Percentiles rank a stretch among this genome's conserved stretches.
Conservation (phyloP, 139 green algal genomes). For the Chlamydomonas sp. region DNA sequence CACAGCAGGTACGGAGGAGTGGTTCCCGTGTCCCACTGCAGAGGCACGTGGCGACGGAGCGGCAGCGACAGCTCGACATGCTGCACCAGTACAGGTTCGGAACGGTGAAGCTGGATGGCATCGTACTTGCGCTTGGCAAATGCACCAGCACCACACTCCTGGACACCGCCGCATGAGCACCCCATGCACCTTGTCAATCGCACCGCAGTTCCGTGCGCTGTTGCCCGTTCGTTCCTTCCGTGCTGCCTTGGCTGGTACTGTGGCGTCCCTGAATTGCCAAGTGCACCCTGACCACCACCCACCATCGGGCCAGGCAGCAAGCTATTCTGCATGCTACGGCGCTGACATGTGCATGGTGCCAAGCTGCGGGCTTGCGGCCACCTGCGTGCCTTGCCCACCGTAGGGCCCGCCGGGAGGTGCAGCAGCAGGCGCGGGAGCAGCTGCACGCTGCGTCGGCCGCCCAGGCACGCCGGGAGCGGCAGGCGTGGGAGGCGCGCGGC, state of each 20-base stretch:
- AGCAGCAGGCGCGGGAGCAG: neutral
- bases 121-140: neutral
- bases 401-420: constrained; percentile 3
- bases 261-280: no score
- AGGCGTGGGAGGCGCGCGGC: neutral
- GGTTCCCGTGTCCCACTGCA: neutral
- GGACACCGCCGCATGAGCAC: neutral
- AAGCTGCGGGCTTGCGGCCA: neutral
- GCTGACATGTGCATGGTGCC: no score
- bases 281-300: no score
- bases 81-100: constrained; percentile 3
- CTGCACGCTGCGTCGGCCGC: neutral
- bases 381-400: neutral
- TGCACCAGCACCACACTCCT: no score
- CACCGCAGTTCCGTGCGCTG: no score
- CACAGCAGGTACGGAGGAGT: neutral
- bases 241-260: no score
- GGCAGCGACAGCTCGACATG: neutral
- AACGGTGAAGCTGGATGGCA: neutral
- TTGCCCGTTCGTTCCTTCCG: no score
- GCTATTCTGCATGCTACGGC: no score
- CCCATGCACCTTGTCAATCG: no score
- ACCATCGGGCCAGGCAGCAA: no score
- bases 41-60: neutral
- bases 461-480: no score